These are phyloP conservation scores for Hyaloscypha variabilis DNA, from an alignment of 495 filamentous ascomycete genomes.

Conservation along the genomic window DNA sequence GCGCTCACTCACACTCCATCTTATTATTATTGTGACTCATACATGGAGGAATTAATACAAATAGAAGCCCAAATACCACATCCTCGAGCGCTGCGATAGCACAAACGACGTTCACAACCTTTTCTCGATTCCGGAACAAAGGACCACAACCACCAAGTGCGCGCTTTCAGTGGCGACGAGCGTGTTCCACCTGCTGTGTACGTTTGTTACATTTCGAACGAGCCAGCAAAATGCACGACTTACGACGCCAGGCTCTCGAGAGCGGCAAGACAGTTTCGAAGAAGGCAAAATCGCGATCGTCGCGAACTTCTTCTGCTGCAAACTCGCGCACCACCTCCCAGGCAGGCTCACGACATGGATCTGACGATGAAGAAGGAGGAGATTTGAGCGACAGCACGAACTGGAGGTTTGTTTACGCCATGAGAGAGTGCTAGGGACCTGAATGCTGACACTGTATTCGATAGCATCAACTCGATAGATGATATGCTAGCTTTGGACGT, in stretches of 20 bases:
- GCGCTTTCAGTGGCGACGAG: conserved; percentile 3
- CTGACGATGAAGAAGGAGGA: conserved; percentile 83
- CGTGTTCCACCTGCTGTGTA: conserved; percentile 3
- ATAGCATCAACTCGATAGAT: conserved; percentile 44
- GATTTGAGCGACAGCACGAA: conserved; percentile 68
- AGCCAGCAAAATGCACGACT: conserved; percentile 63
- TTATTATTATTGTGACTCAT: conserved; percentile 7
- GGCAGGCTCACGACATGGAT: conserved; percentile 61
- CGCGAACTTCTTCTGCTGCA: conserved; percentile 56
- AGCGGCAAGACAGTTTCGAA: conserved; percentile 90
- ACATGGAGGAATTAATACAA: conserved; percentile 28
- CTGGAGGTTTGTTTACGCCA: conserved; percentile 57
- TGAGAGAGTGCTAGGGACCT: not conserved
- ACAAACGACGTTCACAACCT: not conserved
- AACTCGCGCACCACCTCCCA: conserved; percentile 61
- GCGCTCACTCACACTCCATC: not conserved
- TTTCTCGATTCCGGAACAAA: not conserved
- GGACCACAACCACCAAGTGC: conserved; percentile 10
- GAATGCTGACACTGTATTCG: not conserved
- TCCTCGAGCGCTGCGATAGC: conserved; percentile 26
- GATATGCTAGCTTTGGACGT: conserved; percentile 41
- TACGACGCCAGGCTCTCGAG: conserved; percentile 82
- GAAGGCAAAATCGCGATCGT: conserved; percentile 78
- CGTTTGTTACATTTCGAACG: not conserved
- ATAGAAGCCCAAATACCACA: conserved; percentile 13